Base-by-base conservation (phyloP, 2,329 filamentous ascomycete species). In the Calonectria pauciramosa region DNA sequence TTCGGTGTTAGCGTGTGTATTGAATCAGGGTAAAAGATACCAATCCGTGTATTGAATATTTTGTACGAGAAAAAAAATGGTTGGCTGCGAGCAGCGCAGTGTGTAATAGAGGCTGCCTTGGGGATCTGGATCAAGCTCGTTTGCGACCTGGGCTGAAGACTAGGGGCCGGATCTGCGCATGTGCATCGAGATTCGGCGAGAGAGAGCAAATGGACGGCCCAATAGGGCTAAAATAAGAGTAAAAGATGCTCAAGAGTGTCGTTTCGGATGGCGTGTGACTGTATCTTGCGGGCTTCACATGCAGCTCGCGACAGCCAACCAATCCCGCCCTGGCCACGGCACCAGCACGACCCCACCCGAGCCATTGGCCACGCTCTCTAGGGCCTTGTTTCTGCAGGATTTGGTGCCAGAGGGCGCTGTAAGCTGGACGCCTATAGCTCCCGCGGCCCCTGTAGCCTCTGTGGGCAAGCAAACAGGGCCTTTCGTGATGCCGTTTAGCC, bases 1-100 rank as follows among this genome's bases (percentile, higher is more conserved):
- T 28, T 38, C 56, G 69, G 23, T 30, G 49, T 70, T 30, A 44
- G 59, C 64, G 14, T 38, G 70, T 70, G 49, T 67, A 56, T 52
- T 76, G 26, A 16, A n/a, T 64, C 59, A 38, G 47, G 67, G 68
- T n/a, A 30, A 51, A 60, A 71, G 64, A 77, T 71, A 68, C 51
- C 68, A 71, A 65, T 41, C 59, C 54, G 23, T 59, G 47, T 67
- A 64, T 72, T 38, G 68, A 70, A 60, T 56, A 67, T 71, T 72
- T 16, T 79, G 66, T 75, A 75, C 64, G 69, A 69, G 69, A 63
- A 64, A 54, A 54, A 59, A 32, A 56, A 66, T 36, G 47, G 68
- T 75, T 79, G 77, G 72, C 41, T 71, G 28, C 38, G 68, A 72
- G 52, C 20, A 59, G 34, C 20, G 36, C 16, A 34, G 28, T 14